Evolutionary conservation across 2,329 filamentous ascomycete species (phyloP), one percentile per base, ranked within the genome.

Genomic region (Ceratocystis cubensis): DNA sequence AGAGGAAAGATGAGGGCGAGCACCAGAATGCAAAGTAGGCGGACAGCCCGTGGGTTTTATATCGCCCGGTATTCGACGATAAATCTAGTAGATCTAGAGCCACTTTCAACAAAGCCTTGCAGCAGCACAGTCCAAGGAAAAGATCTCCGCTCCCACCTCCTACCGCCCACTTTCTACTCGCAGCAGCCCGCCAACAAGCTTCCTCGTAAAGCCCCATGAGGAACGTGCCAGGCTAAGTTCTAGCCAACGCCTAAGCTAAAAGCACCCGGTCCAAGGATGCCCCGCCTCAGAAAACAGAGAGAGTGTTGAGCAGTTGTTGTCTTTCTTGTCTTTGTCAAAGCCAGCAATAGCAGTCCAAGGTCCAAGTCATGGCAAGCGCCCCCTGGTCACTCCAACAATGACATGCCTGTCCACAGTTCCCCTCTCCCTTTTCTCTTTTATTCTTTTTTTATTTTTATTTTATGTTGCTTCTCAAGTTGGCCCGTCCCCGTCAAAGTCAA

Each of bases 11-110:
- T 41, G 44, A 63, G 64, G 45, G n/a, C 33, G 5, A 65, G 25
- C 48, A 53, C 25, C 22, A 62, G 33, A 25, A 67, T 20, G 30
- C 37, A 56, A 62, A 50, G 44, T 17, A 48, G 37, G 41, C 37
- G 53, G 64, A 25, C 53, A 30, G 15, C 13, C 22, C 53, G 45
- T 44, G 53, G 50, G 50, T 65, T 65, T 65, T 65, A 65, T 65
- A 44, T 10, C 15, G 20, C 10, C 28, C 44, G 61, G 44, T 5
- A 46, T 17, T 33, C 41, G 45, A 50, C 61, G 17, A 46, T 22
- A 20, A 17, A 28, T 25, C 2, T 10, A 7, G 61, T n/a, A 63
- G 44, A 41, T 28, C 22, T 20, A 25, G n/a, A 22, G 37, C 37
- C 37, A 41, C 13, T 33, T 15, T 50, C 37, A 25, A 63, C 20